Conservation (phyloP, 805 yeast genomes). For the Clavispora santaluciae region DNA sequence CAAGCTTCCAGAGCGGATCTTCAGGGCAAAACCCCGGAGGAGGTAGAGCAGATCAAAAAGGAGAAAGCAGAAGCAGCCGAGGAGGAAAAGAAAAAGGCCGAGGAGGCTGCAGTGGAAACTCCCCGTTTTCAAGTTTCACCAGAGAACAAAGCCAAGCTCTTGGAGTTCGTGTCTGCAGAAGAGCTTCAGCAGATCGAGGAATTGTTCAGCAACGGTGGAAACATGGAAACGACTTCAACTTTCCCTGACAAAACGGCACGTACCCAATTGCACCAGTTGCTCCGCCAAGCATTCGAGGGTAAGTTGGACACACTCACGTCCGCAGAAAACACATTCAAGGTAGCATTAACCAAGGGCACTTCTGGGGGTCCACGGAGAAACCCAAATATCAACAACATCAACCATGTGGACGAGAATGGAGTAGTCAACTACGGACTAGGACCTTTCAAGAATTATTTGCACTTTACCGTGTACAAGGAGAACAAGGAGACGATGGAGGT, state of each 20-base stretch:
- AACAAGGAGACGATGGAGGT: conserved; percentile 98
- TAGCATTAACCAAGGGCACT: conserved; percentile 47
- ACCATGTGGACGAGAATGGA: conserved; percentile 44
- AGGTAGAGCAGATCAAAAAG: conserved; percentile 25
- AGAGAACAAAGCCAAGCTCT: conserved; percentile 44
- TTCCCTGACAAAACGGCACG: conserved; percentile 70
- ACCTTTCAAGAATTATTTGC: conserved; percentile 60
- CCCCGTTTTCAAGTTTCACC: conserved; percentile 42
- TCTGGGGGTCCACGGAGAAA: conserved; percentile 34
- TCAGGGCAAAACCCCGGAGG: conserved; percentile 30
- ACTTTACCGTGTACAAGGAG: conserved; percentile 82
- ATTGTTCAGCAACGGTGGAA: conserved; percentile 50
- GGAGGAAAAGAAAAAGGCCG: conserved; percentile 7
- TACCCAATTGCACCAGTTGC: conserved; percentile 70
- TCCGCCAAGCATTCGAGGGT: conserved; percentile 69
- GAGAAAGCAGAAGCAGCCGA: conserved; percentile 20
- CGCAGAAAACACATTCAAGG: conserved; percentile 55
- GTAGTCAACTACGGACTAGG: conserved; percentile 72
- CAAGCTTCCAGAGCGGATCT: conserved; percentile 34
- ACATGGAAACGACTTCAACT: conserved; percentile 50
- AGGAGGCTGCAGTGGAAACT: not conserved
- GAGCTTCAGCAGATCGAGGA: conserved; percentile 54
- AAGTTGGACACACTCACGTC: conserved; percentile 79
- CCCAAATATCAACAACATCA: conserved; percentile 25
- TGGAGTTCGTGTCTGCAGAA: conserved; percentile 52